Base-by-base conservation (phyloP, 2,329 filamentous ascomycete genomes). In the Ceratocystis destructans region DNA sequence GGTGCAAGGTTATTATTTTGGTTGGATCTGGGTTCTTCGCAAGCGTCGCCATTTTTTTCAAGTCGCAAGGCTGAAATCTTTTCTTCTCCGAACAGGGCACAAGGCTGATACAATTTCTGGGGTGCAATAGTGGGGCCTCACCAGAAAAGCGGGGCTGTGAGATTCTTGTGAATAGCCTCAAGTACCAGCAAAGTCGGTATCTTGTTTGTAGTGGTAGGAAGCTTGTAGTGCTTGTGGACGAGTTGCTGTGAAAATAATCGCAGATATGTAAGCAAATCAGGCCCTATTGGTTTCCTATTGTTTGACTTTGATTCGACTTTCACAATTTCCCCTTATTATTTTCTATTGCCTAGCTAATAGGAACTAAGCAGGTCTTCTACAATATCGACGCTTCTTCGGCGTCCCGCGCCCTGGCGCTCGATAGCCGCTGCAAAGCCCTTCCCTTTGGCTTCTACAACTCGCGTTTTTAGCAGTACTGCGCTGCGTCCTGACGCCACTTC, bases 131-230 rank as follows among this genome's bases (percentile, higher is more conserved):
- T 67, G 45, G 25, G 12, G 31, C 55, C 28, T 41, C 37, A 10
- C 20, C 25, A 33, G n/a, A 67, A 61, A 64, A 62, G 55, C 55
- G 57, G 62, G 62, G 62, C 53, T 15, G 44, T 22, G 20, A 50
- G 48, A 61, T 67, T 67, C 44, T 64, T 62, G 28, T 63, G 44
- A 63, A 63, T 63, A 63, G 45, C 61, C 61, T 48, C 61, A 63
- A 48, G 45, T 48, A 37, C 17, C 20, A 37, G 15, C 28, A 17
- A 6, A 31, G 28, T 17, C 4, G 7, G 28, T n/a, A n/a, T 6
- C 55, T 37, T n/a, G 55, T 37, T 15, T 25, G 17, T 33, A 4
- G n/a, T 25, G 8, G 7, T n/a, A n/a, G 15, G 5, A 20, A 5
- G 31, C n/a, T 31, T 37, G 12, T 8, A 37, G 17, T 31, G 55